Base-by-base conservation (phyloP, 129 eudicot genomes). In the Saussurea involucrata region DNA sequence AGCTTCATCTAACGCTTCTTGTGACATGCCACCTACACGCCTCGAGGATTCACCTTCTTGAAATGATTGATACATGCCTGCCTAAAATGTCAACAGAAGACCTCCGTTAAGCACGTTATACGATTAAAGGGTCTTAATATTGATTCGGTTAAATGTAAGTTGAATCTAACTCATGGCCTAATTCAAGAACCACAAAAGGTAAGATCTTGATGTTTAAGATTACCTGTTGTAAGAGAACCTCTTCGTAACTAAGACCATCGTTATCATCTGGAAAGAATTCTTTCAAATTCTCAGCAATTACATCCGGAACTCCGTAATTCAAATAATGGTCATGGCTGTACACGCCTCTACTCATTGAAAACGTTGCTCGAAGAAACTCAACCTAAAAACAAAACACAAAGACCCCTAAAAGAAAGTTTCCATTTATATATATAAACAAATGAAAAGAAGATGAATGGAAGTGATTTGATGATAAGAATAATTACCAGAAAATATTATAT, bases 1-100 rank as follows among this genome's bases (percentile, higher is more conserved):
- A 80, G 91, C 98, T 87, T 89, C 97, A 80, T 93, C 98, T 6
- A 88, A 63, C 76, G 86, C 97, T 82, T 84, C 81, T 49, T 90
- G 95, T 36, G 83, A 82, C 73, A 74, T 80, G 36, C 63, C 69
- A 80, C 79, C 83, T 79, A 80, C 84, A 64, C 55, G 69, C 61
- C 66, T 60, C 2, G 87, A 86, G 46, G 91, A 71, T 79, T 85
- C 98, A 72, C 84, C 90, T 80, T 85, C 85, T 88, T 90, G 86
- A 69, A 90, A 80, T 27, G 88, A 87, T 25, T 63, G 84, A 83
- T 79, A 93, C 73, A 88, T 87, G 71, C 89, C 84, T 70, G 84
- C 98, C 98, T 93, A 49, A 64, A 17, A 83, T 17, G 22, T 53
- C 61, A 53, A n/a, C 18, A 1, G 22, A 53, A 53, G 9, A 53